A percentile compares a stretch with the other conserved stretches of the same genome.
These are phyloP conservation scores for Leptomonas pyrrhocoris DNA, from an alignment of 208 protist genomes.

Conservation along the genomic window DNA sequence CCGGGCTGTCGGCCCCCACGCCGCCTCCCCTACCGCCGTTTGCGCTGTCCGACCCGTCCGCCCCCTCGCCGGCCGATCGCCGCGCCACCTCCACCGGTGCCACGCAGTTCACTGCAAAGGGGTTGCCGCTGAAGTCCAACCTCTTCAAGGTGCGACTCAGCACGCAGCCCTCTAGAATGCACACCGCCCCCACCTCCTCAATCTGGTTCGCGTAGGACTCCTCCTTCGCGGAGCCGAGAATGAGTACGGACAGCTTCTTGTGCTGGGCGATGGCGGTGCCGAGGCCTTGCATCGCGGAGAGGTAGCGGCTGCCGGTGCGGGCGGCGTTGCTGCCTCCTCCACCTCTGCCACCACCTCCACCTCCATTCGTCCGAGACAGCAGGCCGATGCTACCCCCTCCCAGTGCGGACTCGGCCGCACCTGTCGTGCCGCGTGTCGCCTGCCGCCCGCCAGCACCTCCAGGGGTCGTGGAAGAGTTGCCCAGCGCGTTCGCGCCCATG, in stretches of 20 bases:
- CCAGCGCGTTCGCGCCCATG: slow-evolving; percentile 86
- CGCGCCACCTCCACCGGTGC: background rate
- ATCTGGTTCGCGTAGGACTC: slow-evolving; percentile 86
- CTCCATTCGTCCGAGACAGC: background rate
- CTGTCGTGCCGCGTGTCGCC: background rate
- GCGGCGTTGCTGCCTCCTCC: background rate
- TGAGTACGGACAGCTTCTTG: slow-evolving; percentile 68
- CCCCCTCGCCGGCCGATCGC: background rate
- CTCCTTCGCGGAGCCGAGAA: slow-evolving; percentile 60
- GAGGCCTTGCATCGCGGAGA: slow-evolving; percentile 61
- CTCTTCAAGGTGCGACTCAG: slow-evolving; percentile 69
- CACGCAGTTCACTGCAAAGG: slow-evolving; percentile 32
- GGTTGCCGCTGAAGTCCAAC: slow-evolving; percentile 77
- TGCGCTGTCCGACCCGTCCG: background rate
- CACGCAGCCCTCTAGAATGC: slow-evolving; percentile 77
- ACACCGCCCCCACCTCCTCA: slow-evolving; percentile 48
- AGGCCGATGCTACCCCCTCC: background rate
- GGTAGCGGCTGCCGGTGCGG: slow-evolving; percentile 25
- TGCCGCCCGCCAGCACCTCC: slow-evolving; percentile 6
- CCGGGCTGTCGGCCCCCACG: background rate
- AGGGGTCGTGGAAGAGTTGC: slow-evolving; percentile 9
- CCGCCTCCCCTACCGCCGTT: background rate
- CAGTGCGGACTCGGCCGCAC: background rate
- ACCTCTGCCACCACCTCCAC: background rate
- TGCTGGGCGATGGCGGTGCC: slow-evolving; percentile 71